A percentile compares a stretch with the other conserved stretches of the same genome.
These are phyloP conservation scores for Cenchrus purpureus DNA, from an alignment of 176 grass and related monocot genomes.

Conservation along the genomic window DNA sequence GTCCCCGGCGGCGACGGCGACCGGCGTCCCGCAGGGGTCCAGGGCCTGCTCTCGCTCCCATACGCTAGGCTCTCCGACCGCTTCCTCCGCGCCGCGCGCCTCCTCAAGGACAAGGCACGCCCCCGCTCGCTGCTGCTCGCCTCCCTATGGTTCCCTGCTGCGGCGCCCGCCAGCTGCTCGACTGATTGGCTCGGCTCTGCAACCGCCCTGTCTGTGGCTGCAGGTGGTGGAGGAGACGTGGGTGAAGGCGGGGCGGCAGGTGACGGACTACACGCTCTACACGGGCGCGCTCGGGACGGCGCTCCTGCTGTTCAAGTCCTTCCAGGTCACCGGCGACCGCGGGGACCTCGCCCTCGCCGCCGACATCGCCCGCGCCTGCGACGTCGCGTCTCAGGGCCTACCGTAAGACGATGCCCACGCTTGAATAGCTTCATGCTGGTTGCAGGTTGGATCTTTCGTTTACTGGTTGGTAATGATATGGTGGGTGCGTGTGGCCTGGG, in stretches of 20 bases:
- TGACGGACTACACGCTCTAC: conserved; percentile 83
- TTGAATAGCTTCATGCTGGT: background rate
- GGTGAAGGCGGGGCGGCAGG: conserved; percentile 41
- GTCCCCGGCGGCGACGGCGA: conserved; percentile 37
- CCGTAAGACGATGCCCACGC: conserved; percentile 47
- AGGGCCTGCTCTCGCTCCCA: conserved; percentile 67
- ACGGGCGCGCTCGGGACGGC: conserved; percentile 84
- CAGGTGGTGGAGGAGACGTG: conserved; percentile 90
- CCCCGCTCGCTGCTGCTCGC: background rate
- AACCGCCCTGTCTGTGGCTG: background rate
- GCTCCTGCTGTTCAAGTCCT: conserved; percentile 83
- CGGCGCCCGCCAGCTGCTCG: conserved; percentile 45
- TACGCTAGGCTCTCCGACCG: conserved; percentile 58
- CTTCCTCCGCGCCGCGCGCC: conserved; percentile 57
- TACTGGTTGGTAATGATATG: conserved; percentile 40
- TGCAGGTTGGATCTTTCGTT: conserved; percentile 1
- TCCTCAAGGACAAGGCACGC: conserved; percentile 77
- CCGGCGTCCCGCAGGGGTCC: conserved; percentile 5
- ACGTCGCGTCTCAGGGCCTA: conserved; percentile 61
- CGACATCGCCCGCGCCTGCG: conserved; percentile 65
- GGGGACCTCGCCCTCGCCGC: conserved; percentile 61
- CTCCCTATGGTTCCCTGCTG: background rate
- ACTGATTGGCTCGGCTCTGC: conserved; percentile 15
- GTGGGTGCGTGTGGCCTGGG: conserved; percentile 15
- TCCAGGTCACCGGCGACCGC: conserved; percentile 61